A percentile compares a stretch with the other conserved stretches of the same genome.
Conservation (phyloP, 1,139 yeast species). For the Taphrina deformans region DNA sequence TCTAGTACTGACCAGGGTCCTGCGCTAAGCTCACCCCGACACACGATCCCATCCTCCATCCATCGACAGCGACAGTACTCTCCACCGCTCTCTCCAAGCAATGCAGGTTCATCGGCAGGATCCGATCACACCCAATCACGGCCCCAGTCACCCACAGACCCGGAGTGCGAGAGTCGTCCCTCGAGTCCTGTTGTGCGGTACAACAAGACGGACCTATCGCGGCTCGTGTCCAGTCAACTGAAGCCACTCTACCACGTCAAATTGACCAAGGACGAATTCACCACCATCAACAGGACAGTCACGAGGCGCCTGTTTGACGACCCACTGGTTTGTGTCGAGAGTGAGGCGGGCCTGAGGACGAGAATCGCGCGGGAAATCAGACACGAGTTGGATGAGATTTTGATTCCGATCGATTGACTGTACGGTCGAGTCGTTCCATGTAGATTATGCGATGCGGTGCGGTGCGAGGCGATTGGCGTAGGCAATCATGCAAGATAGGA, state of each 20-base stretch:
- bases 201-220: not conserved
- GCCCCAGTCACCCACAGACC: not conserved
- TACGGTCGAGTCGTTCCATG: too few species aligned
- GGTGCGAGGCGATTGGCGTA: not conserved
- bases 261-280: conserved; percentile 24
- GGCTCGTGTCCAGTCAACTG: conserved; percentile 10
- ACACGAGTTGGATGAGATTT: not conserved
- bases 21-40: not conserved
- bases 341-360: not conserved
- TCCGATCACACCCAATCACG: not conserved
- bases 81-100: not conserved
- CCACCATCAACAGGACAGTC: conserved; percentile 18
- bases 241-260: conserved; percentile 16
- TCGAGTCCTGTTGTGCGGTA: not conserved
- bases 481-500: not conserved
- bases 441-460: too few species aligned
- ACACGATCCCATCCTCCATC: not conserved
- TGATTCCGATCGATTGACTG: not conserved
- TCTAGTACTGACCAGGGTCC: not conserved
- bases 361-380: conserved; percentile 8
- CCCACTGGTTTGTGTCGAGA: not conserved
- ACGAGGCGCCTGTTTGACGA: conserved; percentile 22
- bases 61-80: not conserved
- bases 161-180: not conserved
- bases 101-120: not conserved